Percentiles rank a stretch among this genome's conserved stretches.
These are phyloP conservation scores for Halophytophthora batemanensis DNA, from an alignment of 352 stramenopile species.

Conservation along the genomic window DNA sequence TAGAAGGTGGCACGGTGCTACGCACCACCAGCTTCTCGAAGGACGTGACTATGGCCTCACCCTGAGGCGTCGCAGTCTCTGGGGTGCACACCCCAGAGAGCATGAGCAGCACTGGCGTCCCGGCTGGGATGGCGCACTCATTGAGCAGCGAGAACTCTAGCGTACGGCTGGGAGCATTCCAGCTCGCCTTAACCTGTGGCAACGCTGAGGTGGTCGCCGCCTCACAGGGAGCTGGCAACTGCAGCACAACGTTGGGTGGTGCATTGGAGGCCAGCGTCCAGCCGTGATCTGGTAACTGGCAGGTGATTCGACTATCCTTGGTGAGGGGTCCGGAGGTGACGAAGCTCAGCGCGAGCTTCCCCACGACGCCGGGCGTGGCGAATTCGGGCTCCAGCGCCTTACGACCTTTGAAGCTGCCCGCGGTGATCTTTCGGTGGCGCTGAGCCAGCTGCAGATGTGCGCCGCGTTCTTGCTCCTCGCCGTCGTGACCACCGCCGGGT, in stretches of 20 bases:
- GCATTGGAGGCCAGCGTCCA: constrained; percentile 35
- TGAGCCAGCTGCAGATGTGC: constrained; percentile 68
- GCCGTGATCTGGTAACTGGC: constrained; percentile 50
- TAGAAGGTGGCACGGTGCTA: constrained; percentile 47
- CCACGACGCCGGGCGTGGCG: constrained; percentile 41
- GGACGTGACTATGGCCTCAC: constrained; percentile 47
- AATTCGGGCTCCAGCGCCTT: constrained; percentile 43
- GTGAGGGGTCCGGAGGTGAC: constrained; percentile 33
- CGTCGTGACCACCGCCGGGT: not conserved
- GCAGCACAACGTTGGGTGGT: constrained; percentile 31
- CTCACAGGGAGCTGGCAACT: constrained; percentile 27
- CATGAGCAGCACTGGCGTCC: constrained; percentile 38
- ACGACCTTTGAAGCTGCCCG: constrained; percentile 45
- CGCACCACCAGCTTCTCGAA: constrained; percentile 63
- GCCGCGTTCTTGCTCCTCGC: constrained; percentile 44
- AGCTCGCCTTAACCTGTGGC: constrained; percentile 33
- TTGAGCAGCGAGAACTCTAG: constrained; percentile 56
- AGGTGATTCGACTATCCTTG: constrained; percentile 44
- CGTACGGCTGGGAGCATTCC: constrained; percentile 20
- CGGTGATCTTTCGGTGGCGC: constrained; percentile 54
- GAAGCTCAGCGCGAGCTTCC: constrained; percentile 52
- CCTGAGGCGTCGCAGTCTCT: constrained; percentile 41
- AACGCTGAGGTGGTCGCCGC: constrained; percentile 13
- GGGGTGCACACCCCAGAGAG: constrained; percentile 58
- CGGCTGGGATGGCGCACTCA: constrained; percentile 32